A percentile compares a stretch with the other conserved stretches of the same genome.
These are phyloP conservation scores for Rhododendron vialii DNA, from an alignment of 148 eudicot genomes.

Conservation along the genomic window DNA sequence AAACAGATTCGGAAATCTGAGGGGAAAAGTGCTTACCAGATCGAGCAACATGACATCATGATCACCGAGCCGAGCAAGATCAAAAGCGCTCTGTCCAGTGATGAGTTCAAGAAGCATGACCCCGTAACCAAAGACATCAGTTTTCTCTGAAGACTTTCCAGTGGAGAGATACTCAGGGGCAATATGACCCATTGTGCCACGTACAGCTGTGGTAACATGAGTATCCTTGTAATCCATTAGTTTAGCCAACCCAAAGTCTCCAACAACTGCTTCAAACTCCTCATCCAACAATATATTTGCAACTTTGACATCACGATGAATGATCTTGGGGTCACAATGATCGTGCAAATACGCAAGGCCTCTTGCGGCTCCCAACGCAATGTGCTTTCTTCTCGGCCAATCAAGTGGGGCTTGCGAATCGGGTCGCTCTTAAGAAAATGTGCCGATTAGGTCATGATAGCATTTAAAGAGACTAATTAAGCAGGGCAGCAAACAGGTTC, in stretches of 20 bases:
- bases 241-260: slow-evolving; percentile 62
- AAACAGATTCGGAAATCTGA: not conserved
- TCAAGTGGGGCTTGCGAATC: not conserved
- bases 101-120: too few species aligned
- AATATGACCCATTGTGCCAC: too few species aligned
- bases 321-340: slow-evolving; percentile 55
- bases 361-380: not conserved
- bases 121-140: too few species aligned
- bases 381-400: not conserved
- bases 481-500: not conserved
- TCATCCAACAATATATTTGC: slow-evolving; percentile 67
- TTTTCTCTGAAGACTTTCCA: too few species aligned
- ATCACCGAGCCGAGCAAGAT: not conserved
- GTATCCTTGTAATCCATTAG: slow-evolving; percentile 44
- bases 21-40: slow-evolving; percentile 39
- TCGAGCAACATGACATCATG: slow-evolving; percentile 57
- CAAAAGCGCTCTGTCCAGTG: too few species aligned
- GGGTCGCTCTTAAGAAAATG: not conserved
- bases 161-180: too few species aligned
- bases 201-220: too few species aligned
- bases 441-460: not conserved
- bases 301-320: slow-evolving; percentile 68
- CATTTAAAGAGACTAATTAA: not conserved
- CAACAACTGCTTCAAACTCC: slow-evolving; percentile 67
- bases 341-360: slow-evolving; percentile 62